These are phyloP conservation scores for Cladosporium sp. DNA, from an alignment of 2,329 filamentous ascomycete genomes.

Conservation along the genomic window DNA sequence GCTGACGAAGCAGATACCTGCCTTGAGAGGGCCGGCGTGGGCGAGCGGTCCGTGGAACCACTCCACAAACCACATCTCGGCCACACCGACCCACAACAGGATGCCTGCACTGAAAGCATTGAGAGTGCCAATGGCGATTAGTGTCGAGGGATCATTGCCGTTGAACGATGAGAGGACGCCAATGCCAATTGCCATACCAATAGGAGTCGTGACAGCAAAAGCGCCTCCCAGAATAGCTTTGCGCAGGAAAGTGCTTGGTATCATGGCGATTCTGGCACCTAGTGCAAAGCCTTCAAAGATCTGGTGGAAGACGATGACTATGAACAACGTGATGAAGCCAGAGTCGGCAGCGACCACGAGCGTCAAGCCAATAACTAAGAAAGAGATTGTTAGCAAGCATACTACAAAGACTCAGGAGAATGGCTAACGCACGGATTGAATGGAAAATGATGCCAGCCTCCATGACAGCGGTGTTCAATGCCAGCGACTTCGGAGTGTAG, in stretches of 20 bases:
- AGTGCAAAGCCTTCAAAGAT: constrained; percentile 67
- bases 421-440: constrained; percentile 61
- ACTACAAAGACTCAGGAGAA: too few relatives aligned
- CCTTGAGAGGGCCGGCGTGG: constrained; percentile 44
- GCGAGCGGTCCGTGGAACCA: constrained; percentile 57
- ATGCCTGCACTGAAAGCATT: constrained; percentile 73
- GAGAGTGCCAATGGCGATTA: constrained; percentile 68
- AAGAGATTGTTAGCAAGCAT: constrained; percentile 32
- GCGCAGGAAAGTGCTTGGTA: constrained; percentile 39
- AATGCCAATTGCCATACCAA: constrained; percentile 77
- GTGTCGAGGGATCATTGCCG: constrained; percentile 64
- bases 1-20: constrained; percentile 45
- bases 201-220: constrained; percentile 68
- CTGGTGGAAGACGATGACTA: constrained; percentile 54
- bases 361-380: constrained; percentile 55
- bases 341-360: constrained; percentile 52
- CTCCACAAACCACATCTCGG: constrained; percentile 75
- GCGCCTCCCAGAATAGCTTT: constrained; percentile 60
- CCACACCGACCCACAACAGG: constrained; percentile 72
- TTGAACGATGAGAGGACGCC: constrained; percentile 68
- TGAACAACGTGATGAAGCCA: constrained; percentile 49
- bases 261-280: constrained; percentile 58
- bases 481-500: constrained; percentile 31
- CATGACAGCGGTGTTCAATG: constrained; percentile 63
- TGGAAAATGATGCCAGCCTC: constrained; percentile 74